These are phyloP conservation scores for Coniochaeta pulveracea DNA, from an alignment of 2,329 filamentous ascomycete genomes.

Conservation along the genomic window DNA sequence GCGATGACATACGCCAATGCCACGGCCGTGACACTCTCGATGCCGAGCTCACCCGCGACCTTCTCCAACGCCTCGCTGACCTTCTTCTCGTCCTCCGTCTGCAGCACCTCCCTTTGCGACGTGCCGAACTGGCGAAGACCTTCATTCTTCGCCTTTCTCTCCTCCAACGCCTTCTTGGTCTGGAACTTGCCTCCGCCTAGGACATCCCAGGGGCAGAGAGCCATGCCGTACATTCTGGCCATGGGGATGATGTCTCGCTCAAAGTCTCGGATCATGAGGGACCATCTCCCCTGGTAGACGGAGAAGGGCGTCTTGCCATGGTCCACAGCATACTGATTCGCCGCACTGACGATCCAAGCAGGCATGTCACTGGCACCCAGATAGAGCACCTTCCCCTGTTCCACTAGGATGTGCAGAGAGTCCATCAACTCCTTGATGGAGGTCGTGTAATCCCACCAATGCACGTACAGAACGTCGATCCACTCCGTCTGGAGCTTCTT, in stretches of 20 bases:
- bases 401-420: constrained; percentile 26
- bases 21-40: constrained; percentile 45
- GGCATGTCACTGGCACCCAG: constrained; percentile 42
- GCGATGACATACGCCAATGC: constrained; percentile 39
- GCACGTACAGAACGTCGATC: constrained; percentile 32
- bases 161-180: constrained; percentile 21
- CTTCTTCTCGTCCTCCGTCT: constrained; percentile 36
- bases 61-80: constrained; percentile 47
- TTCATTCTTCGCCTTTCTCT: constrained; percentile 23
- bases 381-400: constrained; percentile 28
- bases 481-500: constrained; percentile 31
- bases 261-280: constrained; percentile 21
- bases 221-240: constrained; percentile 32
- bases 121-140: constrained; percentile 18
- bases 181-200: constrained; percentile 42
- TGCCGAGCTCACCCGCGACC: constrained; percentile 43
- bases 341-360: constrained; percentile 51
- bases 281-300: constrained; percentile 59
- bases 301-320: constrained; percentile 61
- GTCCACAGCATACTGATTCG: constrained; percentile 36
- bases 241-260: constrained; percentile 23
- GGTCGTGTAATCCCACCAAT: constrained; percentile 32
- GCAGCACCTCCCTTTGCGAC: constrained; percentile 10
- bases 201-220: constrained; percentile 47
- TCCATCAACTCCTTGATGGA: constrained; percentile 31